Conservation (phyloP, 768 basidiomycete genomes). For the Candolleomyces eurysporus region DNA sequence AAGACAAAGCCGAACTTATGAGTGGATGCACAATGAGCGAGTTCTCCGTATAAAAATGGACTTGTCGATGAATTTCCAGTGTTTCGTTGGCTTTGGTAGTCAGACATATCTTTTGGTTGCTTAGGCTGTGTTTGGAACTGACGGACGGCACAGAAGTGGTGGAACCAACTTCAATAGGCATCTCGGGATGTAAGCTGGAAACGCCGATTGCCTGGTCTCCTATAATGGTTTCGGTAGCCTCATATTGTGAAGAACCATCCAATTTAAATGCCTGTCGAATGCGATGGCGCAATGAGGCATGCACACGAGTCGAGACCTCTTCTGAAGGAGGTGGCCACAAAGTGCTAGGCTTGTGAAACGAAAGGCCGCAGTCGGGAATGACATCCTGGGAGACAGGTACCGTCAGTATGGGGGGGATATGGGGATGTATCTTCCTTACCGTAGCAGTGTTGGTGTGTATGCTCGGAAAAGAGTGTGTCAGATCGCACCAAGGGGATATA, state of each 20-base stretch:
- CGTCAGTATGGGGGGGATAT: no score
- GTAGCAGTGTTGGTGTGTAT: constrained; percentile 82
- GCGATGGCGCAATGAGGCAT: constrained; percentile 55
- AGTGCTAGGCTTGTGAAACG: constrained; percentile 74
- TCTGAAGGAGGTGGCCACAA: constrained; percentile 77
- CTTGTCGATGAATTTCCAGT: constrained; percentile 59
- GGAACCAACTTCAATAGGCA: constrained; percentile 47
- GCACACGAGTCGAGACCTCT: constrained; percentile 57
- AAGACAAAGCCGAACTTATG: constrained; percentile 76
- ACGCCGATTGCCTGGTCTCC: constrained; percentile 2
- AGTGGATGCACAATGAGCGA: constrained; percentile 74
- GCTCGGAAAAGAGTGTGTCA: constrained; percentile 95
- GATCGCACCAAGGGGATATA: constrained; percentile 87
- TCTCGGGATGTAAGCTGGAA: constrained; percentile 9
- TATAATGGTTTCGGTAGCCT: constrained; percentile 19
- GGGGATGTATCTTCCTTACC: constrained; percentile 35
- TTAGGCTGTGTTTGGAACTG: constrained; percentile 18
- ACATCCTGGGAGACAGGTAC: constrained; percentile 55
- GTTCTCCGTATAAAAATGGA: constrained; percentile 88
- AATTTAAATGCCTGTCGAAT: constrained; percentile 55
- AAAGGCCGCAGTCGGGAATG: constrained; percentile 72
- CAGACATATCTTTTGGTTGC: constrained; percentile 45
- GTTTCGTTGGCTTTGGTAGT: constrained; percentile 48
- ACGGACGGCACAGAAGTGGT: constrained; percentile 42
- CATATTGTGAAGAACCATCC: constrained; percentile 20